These are phyloP conservation scores for Monascus purpureus DNA, from an alignment of 495 filamentous ascomycete species.

Conservation along the genomic window DNA sequence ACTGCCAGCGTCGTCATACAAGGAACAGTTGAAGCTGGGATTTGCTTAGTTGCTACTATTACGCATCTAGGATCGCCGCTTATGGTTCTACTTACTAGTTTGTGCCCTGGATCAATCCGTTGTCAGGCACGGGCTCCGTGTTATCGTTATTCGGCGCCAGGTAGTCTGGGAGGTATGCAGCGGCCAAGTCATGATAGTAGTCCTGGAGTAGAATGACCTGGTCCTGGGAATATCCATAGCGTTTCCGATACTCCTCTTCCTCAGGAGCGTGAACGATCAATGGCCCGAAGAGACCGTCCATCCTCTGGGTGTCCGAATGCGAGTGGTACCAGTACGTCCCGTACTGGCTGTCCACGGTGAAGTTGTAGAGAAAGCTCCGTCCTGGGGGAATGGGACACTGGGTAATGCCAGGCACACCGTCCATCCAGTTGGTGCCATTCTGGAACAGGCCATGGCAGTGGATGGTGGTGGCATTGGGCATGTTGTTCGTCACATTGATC, in stretches of 20 bases:
- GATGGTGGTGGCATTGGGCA: slow-evolving; percentile 51
- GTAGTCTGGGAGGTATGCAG: slow-evolving; percentile 10
- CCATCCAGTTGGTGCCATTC: slow-evolving; percentile 49
- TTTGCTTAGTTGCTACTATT: slow-evolving; percentile 11
- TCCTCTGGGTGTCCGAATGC: slow-evolving; percentile 49
- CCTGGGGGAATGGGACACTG: slow-evolving; percentile 53
- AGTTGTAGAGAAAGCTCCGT: slow-evolving; percentile 50
- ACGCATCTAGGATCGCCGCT: no score
- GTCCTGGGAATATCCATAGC: slow-evolving; percentile 42
- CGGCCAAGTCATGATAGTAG: slow-evolving; percentile 37
- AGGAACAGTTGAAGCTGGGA: slow-evolving; percentile 15
- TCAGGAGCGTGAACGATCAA: slow-evolving; percentile 53
- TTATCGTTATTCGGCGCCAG: slow-evolving; percentile 39
- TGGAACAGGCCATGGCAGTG: slow-evolving; percentile 68
- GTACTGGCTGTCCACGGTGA: slow-evolving; percentile 54
- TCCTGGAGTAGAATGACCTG: slow-evolving; percentile 42
- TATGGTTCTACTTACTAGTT: background rate
- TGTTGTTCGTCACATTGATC: slow-evolving; percentile 50
- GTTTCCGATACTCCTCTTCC: slow-evolving; percentile 37
- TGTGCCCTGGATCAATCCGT: slow-evolving; percentile 40
- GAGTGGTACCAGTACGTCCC: slow-evolving; percentile 73
- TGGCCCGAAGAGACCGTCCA: slow-evolving; percentile 54
- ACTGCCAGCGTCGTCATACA: slow-evolving; percentile 1
- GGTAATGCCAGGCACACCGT: slow-evolving; percentile 46
- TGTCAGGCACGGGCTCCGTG: slow-evolving; percentile 43